Base-by-base conservation (phyloP, 257 asterid genomes). In the Leonotis leonurus region DNA sequence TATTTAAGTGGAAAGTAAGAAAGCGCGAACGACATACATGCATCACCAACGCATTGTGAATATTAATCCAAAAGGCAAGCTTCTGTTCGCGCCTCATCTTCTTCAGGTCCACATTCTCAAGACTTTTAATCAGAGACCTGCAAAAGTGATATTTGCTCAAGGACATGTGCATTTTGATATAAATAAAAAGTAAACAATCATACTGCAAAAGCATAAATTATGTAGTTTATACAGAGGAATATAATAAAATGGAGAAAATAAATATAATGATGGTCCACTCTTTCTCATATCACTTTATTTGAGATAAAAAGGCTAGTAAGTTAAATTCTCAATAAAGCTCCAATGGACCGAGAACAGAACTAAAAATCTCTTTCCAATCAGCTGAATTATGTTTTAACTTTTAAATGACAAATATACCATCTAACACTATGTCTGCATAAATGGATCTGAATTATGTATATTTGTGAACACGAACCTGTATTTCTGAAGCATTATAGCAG, bases 31-130 rank as follows among this genome's bases (percentile, higher is more conserved):
- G 63, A 30, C 89, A 43, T 82, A 90, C 96, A 68, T 88, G 96
- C 96, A 91, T 91, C 70, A 77, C 84, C 84, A 90, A 72, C 29
- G 98, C 90, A 75, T 90, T 90, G 82, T 90, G 98, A 70, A 85
- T 85, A 71, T 87, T 85, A 51, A 87, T 74, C 96, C 93, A 87
- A 66, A 87, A 90, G 9, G 84, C 82, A 55, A 90, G 95, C 85
- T 87, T 90, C 75, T 87, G 93, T 65, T 90, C 96, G 13, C 90
- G 93, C 72, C 60, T 80, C 94, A 91, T 85, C 79, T 73, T 88
- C 71, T 63, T 73, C 45, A 80, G 90, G 70, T 91, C 90, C 71
- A 91, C 81, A 62, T 61, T 81, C 80, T 91, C 96, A 33, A 91
- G 95, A 51, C 84, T 67, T 80, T 86, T 83, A 49, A 88, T 87